phyloP scores from a whole-genome alignment of 306 rosid species.

The Rosa lucieae region DNA sequence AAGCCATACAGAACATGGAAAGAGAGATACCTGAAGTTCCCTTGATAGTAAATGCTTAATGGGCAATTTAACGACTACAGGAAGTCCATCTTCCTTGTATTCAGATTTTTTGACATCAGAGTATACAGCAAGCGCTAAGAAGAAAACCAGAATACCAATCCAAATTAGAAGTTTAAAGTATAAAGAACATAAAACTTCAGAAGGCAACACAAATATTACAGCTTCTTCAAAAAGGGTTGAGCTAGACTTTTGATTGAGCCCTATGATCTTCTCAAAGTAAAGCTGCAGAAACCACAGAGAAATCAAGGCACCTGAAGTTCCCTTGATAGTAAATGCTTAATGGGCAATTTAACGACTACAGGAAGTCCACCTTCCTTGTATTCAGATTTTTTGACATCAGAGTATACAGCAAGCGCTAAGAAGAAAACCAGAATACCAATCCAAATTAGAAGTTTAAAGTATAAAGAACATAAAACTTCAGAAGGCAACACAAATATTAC shows the following conservation, averaged over 20 bases:
- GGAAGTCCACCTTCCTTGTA: slow-evolving; percentile 71
- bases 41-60: slow-evolving; percentile 67
- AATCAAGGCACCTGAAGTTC: slow-evolving; percentile 97
- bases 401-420: slow-evolving; percentile 44
- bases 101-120: slow-evolving; percentile 63
- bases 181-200: neutral
- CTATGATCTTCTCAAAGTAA: too few species aligned
- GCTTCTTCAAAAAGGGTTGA: too few species aligned
- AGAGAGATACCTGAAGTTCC: slow-evolving; percentile 71
- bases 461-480: neutral
- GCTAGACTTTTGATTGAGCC: too few species aligned
- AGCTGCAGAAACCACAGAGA: too few species aligned
- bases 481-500: neutral
- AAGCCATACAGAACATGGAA: slow-evolving; percentile 14
- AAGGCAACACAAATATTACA: neutral
- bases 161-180: slow-evolving; percentile 18
- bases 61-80: slow-evolving; percentile 68
- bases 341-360: slow-evolving; percentile 66
- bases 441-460: slow-evolving; percentile 18
- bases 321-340: slow-evolving; percentile 69
- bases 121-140: slow-evolving; percentile 46
- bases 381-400: slow-evolving; percentile 64
- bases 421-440: slow-evolving; percentile 25
- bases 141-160: slow-evolving; percentile 21
- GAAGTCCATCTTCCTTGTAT: slow-evolving; percentile 69